A percentile compares a stretch with the other conserved stretches of the same genome.
These are phyloP conservation scores for Rhynchosporium agropyri DNA, from an alignment of 2,329 filamentous ascomycete species.

Conservation along the genomic window DNA sequence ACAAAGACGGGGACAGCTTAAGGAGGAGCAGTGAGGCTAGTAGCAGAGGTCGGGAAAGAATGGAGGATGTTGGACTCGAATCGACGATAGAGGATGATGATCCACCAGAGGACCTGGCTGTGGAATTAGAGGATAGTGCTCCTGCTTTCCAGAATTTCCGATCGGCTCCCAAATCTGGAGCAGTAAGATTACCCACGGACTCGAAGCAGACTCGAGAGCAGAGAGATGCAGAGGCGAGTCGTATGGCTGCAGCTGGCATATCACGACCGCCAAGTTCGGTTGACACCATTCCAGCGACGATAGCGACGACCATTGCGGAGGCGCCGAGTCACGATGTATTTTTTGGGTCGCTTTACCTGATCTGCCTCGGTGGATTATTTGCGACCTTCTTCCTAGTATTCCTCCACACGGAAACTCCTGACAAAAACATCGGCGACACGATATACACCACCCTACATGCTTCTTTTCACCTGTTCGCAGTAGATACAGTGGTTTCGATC, in stretches of 20 bases:
- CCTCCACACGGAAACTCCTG: slow-evolving; percentile 78
- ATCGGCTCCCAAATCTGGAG: slow-evolving; percentile 36
- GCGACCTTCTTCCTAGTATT: slow-evolving; percentile 88
- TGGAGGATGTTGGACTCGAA: slow-evolving; percentile 88
- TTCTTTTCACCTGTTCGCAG: slow-evolving; percentile 85
- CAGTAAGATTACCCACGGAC: slow-evolving; percentile 39
- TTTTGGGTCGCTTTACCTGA: slow-evolving; percentile 88
- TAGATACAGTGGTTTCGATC: slow-evolving; percentile 89
- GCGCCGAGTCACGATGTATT: slow-evolving; percentile 84
- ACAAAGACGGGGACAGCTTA: slow-evolving; percentile 36
- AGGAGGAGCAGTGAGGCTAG: slow-evolving; percentile 37
- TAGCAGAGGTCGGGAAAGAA: slow-evolving; percentile 60
- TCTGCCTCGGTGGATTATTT: slow-evolving; percentile 80
- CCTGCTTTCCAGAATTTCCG: slow-evolving; percentile 65
- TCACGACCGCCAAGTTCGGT: slow-evolving; percentile 38
- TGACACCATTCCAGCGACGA: slow-evolving; percentile 55
- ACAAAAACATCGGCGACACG: slow-evolving; percentile 80
- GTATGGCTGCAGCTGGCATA: slow-evolving; percentile 26
- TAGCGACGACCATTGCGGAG: slow-evolving; percentile 63
- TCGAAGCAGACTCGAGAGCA: slow-evolving; percentile 28
- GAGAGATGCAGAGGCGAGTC: slow-evolving; percentile 34
- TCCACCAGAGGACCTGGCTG: slow-evolving; percentile 61
- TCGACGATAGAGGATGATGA: slow-evolving; percentile 62
- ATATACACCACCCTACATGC: slow-evolving; percentile 87
- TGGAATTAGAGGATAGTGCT: slow-evolving; percentile 56